A percentile compares a stretch with the other conserved stretches of the same genome.
These are phyloP conservation scores for Corallochytrium limacisporum DNA, from an alignment of 78 protist genomes.

Conservation along the genomic window DNA sequence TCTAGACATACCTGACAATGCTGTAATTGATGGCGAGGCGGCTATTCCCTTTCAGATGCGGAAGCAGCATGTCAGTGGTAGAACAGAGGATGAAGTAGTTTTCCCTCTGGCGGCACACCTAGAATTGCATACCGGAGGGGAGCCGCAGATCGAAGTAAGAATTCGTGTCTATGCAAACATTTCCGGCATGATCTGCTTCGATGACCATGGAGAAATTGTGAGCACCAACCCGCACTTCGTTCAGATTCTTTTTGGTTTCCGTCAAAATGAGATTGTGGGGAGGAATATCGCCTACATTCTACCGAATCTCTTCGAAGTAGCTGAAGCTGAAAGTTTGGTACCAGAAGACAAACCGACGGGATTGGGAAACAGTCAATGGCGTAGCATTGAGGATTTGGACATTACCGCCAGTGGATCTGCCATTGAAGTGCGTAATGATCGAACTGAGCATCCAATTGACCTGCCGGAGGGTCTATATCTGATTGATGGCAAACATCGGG, in stretches of 20 bases:
- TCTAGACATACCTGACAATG: too few relatives aligned
- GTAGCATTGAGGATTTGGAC: neutral
- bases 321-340: neutral
- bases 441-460: too few relatives aligned
- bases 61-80: too few relatives aligned
- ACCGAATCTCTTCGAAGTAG: neutral
- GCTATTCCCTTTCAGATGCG: too few relatives aligned
- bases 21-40: too few relatives aligned
- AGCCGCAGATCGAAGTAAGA: too few relatives aligned
- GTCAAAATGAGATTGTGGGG: neutral
- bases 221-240: neutral
- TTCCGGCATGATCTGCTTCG: neutral
- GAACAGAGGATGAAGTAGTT: too few relatives aligned
- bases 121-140: too few relatives aligned
- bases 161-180: neutral
- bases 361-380: neutral
- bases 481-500: too few relatives aligned
- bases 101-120: too few relatives aligned
- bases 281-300: neutral
- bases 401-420: neutral
- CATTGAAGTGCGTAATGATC: too few relatives aligned
- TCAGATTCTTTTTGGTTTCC: neutral
- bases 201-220: neutral
- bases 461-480: too few relatives aligned
- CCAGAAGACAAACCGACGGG: neutral